Evolutionary conservation across 352 stramenopile species (phyloP).

Genomic region (Pythium apleroticum): DNA sequence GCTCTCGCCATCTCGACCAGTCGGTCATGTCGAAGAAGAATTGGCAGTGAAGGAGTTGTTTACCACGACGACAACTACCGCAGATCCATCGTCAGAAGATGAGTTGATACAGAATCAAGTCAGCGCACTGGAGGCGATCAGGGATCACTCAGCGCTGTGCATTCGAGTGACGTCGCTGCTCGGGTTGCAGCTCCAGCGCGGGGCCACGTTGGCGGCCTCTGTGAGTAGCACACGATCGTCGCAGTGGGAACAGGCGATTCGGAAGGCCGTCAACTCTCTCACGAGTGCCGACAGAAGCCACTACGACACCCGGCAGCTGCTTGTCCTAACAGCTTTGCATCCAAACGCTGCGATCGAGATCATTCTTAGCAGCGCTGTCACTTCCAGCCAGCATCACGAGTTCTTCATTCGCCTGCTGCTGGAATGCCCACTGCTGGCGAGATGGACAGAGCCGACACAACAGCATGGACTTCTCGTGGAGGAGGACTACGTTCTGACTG

Average conservation of each 20-base stretch:
- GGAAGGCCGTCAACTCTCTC: slow-evolving; percentile 21
- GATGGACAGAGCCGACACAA: neutral
- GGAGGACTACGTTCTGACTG: neutral
- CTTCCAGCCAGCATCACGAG: slow-evolving; percentile 10
- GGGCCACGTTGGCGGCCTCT: neutral
- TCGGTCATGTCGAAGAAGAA: neutral
- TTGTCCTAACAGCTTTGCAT: slow-evolving; percentile 12
- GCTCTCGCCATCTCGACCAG: neutral
- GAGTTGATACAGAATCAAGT: neutral
- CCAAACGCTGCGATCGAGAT: slow-evolving; percentile 9
- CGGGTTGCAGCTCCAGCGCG: neutral
- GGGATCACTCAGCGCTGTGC: neutral
- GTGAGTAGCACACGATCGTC: neutral
- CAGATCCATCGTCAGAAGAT: neutral
- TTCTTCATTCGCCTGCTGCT: slow-evolving; percentile 10
- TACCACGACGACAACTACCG: neutral
- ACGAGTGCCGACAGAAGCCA: neutral
- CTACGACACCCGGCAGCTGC: neutral
- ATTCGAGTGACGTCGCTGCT: slow-evolving; percentile 9
- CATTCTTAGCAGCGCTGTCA: neutral
- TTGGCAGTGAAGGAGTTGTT: too few species aligned
- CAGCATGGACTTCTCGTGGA: neutral
- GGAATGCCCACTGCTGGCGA: slow-evolving; percentile 15
- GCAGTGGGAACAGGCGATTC: slow-evolving; percentile 11
- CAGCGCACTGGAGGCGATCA: slow-evolving; percentile 1